These are phyloP conservation scores for Onygena corvina DNA, from an alignment of 2,329 filamentous ascomycete species.

Conservation along the genomic window DNA sequence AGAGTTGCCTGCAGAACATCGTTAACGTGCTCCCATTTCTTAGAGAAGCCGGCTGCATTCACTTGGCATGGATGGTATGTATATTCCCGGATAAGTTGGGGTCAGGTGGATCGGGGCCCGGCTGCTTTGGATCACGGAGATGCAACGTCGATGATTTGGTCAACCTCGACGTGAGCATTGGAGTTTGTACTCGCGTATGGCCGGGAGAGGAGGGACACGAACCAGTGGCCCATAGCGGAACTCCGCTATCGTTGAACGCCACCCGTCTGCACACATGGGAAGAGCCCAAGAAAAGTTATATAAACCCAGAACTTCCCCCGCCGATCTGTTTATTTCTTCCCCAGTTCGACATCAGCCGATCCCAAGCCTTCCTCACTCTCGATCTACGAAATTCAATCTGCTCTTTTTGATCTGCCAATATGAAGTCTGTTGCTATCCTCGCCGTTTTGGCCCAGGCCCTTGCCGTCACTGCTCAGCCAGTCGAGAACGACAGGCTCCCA, in stretches of 20 bases:
- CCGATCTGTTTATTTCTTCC: not conserved
- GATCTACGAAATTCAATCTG: not conserved
- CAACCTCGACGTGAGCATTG: not conserved
- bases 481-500: not conserved
- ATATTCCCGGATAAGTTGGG: not conserved
- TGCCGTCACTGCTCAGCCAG: slow-evolving; percentile 9
- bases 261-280: not conserved
- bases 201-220: not conserved
- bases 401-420: slow-evolving; percentile 7
- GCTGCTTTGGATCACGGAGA: not conserved
- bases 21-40: not conserved
- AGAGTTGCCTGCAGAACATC: not conserved
- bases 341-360: slow-evolving; percentile 2
- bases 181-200: not conserved
- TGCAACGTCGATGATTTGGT: not conserved
- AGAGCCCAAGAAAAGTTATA: slow-evolving; percentile 7
- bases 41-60: not conserved
- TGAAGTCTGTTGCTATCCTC: slow-evolving; percentile 15
- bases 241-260: slow-evolving; percentile 1
- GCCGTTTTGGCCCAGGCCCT: slow-evolving; percentile 18
- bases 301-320: slow-evolving; percentile 12
- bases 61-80: not conserved
- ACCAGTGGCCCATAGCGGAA: not conserved
- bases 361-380: not conserved
- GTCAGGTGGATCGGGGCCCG: not conserved